These are phyloP conservation scores for Neocucurbitaria cava DNA, from an alignment of 2,329 filamentous ascomycete species.

Conservation along the genomic window DNA sequence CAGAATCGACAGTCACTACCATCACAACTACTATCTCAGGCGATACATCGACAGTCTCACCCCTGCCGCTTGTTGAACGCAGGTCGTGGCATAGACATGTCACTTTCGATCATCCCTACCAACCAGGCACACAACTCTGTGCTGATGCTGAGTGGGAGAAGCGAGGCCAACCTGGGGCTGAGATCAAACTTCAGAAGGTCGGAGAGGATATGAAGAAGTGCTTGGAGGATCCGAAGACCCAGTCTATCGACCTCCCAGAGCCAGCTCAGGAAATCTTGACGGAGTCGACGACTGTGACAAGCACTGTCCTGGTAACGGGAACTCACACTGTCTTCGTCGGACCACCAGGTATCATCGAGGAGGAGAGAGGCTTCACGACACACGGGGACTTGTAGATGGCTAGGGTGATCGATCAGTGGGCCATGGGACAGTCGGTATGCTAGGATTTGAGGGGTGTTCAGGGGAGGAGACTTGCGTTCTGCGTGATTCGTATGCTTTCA, in stretches of 20 bases:
- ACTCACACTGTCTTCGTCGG: background rate
- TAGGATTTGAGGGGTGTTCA: background rate
- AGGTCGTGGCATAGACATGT: constrained; percentile 26
- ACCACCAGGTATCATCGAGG: background rate
- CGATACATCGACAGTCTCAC: background rate
- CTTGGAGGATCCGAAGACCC: background rate
- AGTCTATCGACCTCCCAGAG: constrained; percentile 11
- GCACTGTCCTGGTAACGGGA: background rate
- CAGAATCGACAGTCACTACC: too few relatives aligned
- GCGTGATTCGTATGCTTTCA: background rate
- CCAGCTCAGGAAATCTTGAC: background rate
- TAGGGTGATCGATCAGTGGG: background rate
- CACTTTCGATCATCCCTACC: constrained; percentile 22
- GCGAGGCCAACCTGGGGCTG: constrained; percentile 12
- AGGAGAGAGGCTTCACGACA: background rate
- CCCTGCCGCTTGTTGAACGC: constrained; percentile 11
- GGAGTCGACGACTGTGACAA: background rate
- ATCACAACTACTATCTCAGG: too few relatives aligned
- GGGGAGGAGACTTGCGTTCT: background rate
- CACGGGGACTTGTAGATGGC: background rate
- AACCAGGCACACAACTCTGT: constrained; percentile 8
- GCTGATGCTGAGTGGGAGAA: constrained; percentile 34
- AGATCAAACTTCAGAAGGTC: constrained; percentile 22
- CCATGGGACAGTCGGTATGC: background rate
- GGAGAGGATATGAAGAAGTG: constrained; percentile 6